A percentile compares a stretch with the other conserved stretches of the same genome.
phyloP scores from a whole-genome alignment of 257 asterid genomes.

The Sherardia arvensis region DNA sequence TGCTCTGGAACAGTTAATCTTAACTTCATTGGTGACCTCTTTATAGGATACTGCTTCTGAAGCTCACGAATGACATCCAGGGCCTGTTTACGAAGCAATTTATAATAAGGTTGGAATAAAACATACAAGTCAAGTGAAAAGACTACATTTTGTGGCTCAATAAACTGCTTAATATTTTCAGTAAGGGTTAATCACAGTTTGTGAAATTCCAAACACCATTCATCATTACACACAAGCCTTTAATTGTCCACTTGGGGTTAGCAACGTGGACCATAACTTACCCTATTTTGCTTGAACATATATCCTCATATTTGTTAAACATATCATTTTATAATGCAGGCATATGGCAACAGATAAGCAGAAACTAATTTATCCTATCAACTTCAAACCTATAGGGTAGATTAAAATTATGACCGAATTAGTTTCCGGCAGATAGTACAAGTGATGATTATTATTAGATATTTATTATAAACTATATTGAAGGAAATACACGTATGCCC shows the following conservation, averaged over 20 bases:
- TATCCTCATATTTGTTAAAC: not conserved
- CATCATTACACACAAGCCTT: not conserved
- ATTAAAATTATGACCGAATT: not conserved
- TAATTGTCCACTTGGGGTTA: not conserved
- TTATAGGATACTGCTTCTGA: conserved; percentile 81
- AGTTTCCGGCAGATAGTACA: not conserved
- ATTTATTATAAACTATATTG: not conserved
- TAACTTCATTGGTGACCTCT: conserved; percentile 87
- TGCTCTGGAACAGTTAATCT: conserved; percentile 55
- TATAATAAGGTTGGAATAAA: not conserved
- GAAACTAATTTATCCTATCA: not conserved
- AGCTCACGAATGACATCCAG: conserved; percentile 89
- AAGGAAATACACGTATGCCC: not conserved
- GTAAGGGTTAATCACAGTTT: not conserved
- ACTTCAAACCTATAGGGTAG: not conserved
- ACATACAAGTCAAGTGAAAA: not conserved
- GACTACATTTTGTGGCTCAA: not conserved
- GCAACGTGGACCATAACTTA: not conserved
- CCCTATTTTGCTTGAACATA: not conserved
- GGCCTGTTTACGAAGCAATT: conserved; percentile 39
- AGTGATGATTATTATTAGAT: not conserved
- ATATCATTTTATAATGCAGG: not conserved
- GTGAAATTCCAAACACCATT: not conserved
- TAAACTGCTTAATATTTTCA: no score
- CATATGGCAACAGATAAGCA: not conserved